A percentile compares a stretch with the other conserved stretches of the same genome.
Conservation (phyloP, 1,139 yeast genomes). For the Saccharomyces hybrid region DNA sequence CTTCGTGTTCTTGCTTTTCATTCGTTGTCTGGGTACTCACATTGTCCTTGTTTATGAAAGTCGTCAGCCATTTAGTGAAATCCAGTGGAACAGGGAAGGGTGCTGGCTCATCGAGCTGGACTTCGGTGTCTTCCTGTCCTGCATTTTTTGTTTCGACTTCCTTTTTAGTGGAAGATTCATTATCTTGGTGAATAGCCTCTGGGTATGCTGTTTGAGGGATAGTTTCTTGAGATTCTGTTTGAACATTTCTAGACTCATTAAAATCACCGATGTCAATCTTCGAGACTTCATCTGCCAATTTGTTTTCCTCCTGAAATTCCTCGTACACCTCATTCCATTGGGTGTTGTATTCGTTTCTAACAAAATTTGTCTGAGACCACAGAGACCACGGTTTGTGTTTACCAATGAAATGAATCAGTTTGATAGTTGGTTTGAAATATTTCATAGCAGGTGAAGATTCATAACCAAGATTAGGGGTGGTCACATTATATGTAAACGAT, state of each 20-base stretch:
- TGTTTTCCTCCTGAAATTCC: constrained; percentile 12
- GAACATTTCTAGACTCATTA: not conserved
- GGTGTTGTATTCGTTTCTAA: constrained; percentile 10
- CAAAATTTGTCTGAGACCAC: constrained; percentile 11
- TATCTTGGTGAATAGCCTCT: too few species aligned
- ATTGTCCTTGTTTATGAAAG: constrained; percentile 13
- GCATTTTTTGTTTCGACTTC: too few species aligned
- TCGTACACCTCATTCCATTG: constrained; percentile 17
- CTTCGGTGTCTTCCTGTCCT: too few species aligned
- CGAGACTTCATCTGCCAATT: not conserved
- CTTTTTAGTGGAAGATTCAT: too few species aligned
- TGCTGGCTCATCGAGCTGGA: too few species aligned
- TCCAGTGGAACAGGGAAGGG: constrained; percentile 9
- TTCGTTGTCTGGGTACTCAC: not conserved
- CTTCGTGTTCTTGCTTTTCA: not conserved
- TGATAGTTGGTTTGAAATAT: constrained; percentile 49
- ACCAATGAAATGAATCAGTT: constrained; percentile 78
- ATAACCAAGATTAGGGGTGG: constrained; percentile 66
- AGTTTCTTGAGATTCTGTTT: too few species aligned
- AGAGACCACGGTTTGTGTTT: constrained; percentile 69
- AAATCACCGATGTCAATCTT: not conserved
- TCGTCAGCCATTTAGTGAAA: constrained; percentile 17
- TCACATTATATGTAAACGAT: constrained; percentile 80
- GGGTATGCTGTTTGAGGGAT: too few species aligned
- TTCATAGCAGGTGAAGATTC: constrained; percentile 73